These are phyloP conservation scores for Biscogniauxia mediterranea DNA, from an alignment of 2,329 filamentous ascomycete species.

Conservation along the genomic window DNA sequence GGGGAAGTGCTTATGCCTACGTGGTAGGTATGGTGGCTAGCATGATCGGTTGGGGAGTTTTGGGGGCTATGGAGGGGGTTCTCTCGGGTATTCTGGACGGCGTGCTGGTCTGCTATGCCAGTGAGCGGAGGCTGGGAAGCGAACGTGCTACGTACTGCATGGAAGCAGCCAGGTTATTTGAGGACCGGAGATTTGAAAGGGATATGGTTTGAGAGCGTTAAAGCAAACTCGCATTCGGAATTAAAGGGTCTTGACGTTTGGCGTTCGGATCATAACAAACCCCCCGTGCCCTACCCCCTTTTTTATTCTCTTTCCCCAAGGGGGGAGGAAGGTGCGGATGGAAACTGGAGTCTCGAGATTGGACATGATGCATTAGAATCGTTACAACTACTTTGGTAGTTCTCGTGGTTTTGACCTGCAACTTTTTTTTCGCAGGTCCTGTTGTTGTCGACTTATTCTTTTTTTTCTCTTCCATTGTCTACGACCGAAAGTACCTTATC, in stretches of 20 bases:
- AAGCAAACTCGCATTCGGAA: background rate
- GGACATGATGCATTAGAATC: slow-evolving; percentile 1
- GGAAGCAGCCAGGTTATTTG: slow-evolving; percentile 86
- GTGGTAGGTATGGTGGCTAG: slow-evolving; percentile 89
- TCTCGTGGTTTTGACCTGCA: background rate
- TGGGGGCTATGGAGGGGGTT: slow-evolving; percentile 88
- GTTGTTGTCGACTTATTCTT: no score
- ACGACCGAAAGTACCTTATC: background rate
- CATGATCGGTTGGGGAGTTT: slow-evolving; percentile 90
- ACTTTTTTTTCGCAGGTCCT: background rate
- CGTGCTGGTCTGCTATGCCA: slow-evolving; percentile 90
- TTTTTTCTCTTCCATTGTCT: background rate
- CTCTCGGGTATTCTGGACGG: slow-evolving; percentile 85
- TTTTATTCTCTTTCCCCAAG: background rate
- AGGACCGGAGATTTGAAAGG: slow-evolving; percentile 48
- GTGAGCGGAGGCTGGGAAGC: slow-evolving; percentile 70
- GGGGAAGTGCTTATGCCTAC: slow-evolving; percentile 90
- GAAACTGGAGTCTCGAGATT: slow-evolving; percentile 9
- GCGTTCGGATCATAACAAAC: background rate
- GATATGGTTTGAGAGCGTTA: slow-evolving; percentile 29
- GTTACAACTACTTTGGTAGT: background rate
- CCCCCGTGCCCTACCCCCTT: no score
- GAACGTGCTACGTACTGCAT: slow-evolving; percentile 79
- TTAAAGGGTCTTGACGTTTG: background rate
- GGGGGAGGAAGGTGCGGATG: slow-evolving; percentile 1